Conservation (phyloP, 2,329 filamentous ascomycete genomes). For the Hypoxylon sp. region DNA sequence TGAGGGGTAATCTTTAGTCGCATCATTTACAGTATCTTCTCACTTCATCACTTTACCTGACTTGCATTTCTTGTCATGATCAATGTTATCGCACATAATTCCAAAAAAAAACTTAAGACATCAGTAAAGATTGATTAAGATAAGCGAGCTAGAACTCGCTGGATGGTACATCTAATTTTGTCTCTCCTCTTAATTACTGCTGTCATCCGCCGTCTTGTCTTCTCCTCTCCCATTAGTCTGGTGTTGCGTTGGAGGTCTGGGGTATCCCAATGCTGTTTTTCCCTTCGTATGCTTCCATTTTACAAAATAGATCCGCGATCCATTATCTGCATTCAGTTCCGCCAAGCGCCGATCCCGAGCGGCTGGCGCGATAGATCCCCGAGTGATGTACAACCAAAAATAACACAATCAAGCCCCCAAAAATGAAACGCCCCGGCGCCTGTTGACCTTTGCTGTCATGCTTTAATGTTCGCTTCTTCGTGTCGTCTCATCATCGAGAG, state of each 20-base stretch:
- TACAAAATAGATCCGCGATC: constrained; percentile 18
- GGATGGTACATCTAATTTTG: constrained; percentile 14
- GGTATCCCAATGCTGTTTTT: constrained; percentile 21
- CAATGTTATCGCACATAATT: no score
- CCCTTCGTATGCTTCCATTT: constrained; percentile 24
- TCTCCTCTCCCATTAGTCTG: no score
- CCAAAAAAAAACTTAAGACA: background rate
- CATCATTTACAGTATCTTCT: no score
- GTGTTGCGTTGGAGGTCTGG: constrained; percentile 7
- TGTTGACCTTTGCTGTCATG: constrained; percentile 34
- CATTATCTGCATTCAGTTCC: constrained; percentile 23
- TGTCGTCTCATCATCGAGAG: constrained; percentile 11
- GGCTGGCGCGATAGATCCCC: constrained; percentile 16
- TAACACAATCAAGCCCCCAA: constrained; percentile 2
- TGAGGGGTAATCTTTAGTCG: no score
- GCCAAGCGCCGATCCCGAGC: constrained; percentile 23
- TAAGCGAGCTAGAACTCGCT: constrained; percentile 8
- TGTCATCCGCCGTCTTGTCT: constrained; percentile 5
- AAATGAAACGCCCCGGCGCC: constrained; percentile 29
- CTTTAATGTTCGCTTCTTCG: constrained; percentile 26
- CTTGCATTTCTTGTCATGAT: no score
- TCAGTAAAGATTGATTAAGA: constrained; percentile 1
- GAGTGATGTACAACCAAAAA: constrained; percentile 14
- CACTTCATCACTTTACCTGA: no score
- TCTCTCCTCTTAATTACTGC: constrained; percentile 6